Evolutionary conservation across 106 monocot species (phyloP).

Genomic region (Ottelia alismoides): DNA sequence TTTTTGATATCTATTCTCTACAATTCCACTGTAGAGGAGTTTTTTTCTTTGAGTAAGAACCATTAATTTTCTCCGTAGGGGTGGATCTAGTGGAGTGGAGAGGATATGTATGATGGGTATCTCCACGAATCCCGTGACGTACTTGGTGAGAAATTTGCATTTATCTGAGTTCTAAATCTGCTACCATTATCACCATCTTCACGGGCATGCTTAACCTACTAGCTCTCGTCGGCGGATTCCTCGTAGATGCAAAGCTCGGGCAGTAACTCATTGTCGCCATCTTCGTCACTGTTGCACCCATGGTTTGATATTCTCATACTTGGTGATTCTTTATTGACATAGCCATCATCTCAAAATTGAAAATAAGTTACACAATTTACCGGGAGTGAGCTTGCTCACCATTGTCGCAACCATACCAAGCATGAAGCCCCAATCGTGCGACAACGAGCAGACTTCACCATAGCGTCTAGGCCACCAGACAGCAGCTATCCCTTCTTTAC

Average conservation of each 20-base stretch:
- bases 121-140: constrained; percentile 74
- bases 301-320: too few species aligned
- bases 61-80: too few species aligned
- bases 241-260: constrained; percentile 79
- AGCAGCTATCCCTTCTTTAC: constrained; percentile 49
- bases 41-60: too few species aligned
- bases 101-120: constrained; percentile 73
- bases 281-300: constrained; percentile 36
- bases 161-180: constrained; percentile 51
- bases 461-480: constrained; percentile 32
- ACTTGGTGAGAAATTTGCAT: constrained; percentile 56
- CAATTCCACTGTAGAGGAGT: too few species aligned
- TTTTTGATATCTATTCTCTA: too few species aligned
- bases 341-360: too few species aligned
- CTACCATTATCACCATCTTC: constrained; percentile 76
- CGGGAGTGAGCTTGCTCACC: constrained; percentile 51
- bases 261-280: constrained; percentile 51
- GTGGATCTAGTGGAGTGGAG: too few species aligned
- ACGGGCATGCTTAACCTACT: constrained; percentile 76
- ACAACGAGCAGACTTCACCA: constrained; percentile 10
- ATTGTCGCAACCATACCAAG: constrained; percentile 30
- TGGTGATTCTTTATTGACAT: too few species aligned
- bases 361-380: neutral
- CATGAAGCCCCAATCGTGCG: constrained; percentile 54
- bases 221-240: constrained; percentile 50